Evolutionary conservation across 768 basidiomycete genomes (phyloP), one percentile per base, ranked within the genome.

Genomic region (Plicaturopsis crispa): DNA sequence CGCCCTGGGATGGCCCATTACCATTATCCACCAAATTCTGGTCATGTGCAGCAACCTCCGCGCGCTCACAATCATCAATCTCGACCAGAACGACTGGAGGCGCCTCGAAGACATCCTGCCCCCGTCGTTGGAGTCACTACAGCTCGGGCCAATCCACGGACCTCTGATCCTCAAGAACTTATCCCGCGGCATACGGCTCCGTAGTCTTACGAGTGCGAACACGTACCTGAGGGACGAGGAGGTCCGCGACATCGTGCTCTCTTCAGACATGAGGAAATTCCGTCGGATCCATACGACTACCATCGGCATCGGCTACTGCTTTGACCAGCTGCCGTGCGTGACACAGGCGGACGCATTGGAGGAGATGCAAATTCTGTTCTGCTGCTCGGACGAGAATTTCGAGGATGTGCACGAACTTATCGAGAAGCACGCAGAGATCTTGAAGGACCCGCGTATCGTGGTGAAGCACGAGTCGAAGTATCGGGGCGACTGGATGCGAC

Each of bases 151-250:
- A 3, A 46, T 59, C 19, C 63, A 65, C 45, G 64, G 64, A 6
- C 39, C 55, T 6, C 52, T 63, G 31, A 43, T 38, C 23, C 50
- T 54, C 7, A 51, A 56, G 12, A 38, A 53, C n/a, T 47, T 66
- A 16, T 48, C 40, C 7, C 52, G 52, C 33, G 31, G 33, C 7
- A 57, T 54, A 10, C 43, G 35, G 11, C 39, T 64, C 23, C 44
- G 44, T 20, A 38, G 39, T 28, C 55, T 66, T 42, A 62, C 61
- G n/a, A 64, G 60, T 39, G 45, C 44, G 6, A 46, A 53, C 11
- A 59, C 59, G 13, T 59, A 50, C 47, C 57, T 66, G 55, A 49
- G 57, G 5, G 62, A 62, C 36, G 55, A 53, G 26, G 66, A 64
- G 44, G 47, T 65, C 12, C 45, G 44, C 23, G 55, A 60, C 24